phyloP scores from a whole-genome alignment of 129 eudicot genomes.

The Gnaphalium uliginosum region DNA sequence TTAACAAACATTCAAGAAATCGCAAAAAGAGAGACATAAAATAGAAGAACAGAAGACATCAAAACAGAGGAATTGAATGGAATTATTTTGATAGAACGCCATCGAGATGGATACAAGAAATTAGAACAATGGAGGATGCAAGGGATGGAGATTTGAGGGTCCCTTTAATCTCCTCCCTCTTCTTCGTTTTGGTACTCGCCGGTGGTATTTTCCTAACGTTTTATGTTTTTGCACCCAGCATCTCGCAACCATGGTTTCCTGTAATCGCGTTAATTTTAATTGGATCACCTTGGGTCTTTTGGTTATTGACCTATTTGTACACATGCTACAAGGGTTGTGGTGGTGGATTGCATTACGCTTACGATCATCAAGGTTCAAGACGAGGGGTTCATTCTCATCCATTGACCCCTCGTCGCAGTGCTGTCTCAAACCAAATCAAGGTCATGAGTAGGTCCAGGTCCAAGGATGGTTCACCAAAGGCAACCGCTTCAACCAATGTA shows the following conservation, averaged over 20 bases:
- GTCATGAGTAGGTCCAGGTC: slow-evolving; percentile 18
- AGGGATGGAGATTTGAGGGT: slow-evolving; percentile 73
- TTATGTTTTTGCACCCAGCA: slow-evolving; percentile 46
- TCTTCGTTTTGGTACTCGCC: slow-evolving; percentile 47
- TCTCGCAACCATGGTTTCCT: slow-evolving; percentile 63
- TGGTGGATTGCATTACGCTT: slow-evolving; percentile 7
- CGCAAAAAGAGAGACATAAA: slow-evolving; percentile 25
- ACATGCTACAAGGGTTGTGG: slow-evolving; percentile 53
- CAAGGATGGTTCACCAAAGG: slow-evolving; percentile 25
- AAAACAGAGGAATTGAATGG: not conserved
- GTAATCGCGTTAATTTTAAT: slow-evolving; percentile 47
- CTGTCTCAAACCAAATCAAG: slow-evolving; percentile 17
- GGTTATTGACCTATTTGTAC: slow-evolving; percentile 66
- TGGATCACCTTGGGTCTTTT: slow-evolving; percentile 70
- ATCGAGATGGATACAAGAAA: slow-evolving; percentile 26
- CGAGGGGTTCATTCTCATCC: slow-evolving; percentile 27
- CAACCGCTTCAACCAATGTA: slow-evolving; percentile 1
- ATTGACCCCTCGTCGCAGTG: slow-evolving; percentile 19
- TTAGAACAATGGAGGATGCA: slow-evolving; percentile 55
- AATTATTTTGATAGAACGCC: slow-evolving; percentile 26
- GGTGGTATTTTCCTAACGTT: slow-evolving; percentile 62
- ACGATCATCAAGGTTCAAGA: slow-evolving; percentile 36
- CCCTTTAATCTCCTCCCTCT: slow-evolving; percentile 57
- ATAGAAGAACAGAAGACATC: not conserved
- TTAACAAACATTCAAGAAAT: slow-evolving; percentile 22